Base-by-base conservation (phyloP, 179 eudicot genomes). In the Amaranthus tricolor region DNA sequence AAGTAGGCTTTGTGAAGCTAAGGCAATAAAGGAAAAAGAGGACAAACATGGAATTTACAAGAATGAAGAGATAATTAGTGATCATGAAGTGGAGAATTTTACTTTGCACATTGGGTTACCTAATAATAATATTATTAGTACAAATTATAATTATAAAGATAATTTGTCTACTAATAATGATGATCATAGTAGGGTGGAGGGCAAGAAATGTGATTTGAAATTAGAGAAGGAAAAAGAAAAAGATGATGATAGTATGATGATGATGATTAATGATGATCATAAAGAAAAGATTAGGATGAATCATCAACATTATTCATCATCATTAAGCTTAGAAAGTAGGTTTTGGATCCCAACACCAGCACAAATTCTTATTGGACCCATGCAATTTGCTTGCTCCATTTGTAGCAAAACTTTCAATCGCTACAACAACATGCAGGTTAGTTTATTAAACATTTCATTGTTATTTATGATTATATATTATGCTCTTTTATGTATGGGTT, bases 401-500 rank as follows among this genome's bases (percentile, higher is more conserved):
- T 92, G 97, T 77, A 88, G 74, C 88, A 92, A 92, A 82, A 86
- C 91, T 85, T 92, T 92, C 92, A 92, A 89, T 77, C 85, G 97
- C 69, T 90, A 92, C 92, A 92, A 92, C 71, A 92, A 92, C 86
- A 90, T 92, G 97, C 97, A 89, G 96, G 97, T 92, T 75, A 45
- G 73, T 50, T 66, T 31, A 31, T 31, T 31, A 31, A 2, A 31
- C 3, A 31, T 31, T 31, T 4, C 40, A 31, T 31, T 31, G 40
- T 31, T 31, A 31, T 31, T 31, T 31, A 31, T 31, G 40, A 31
- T 31, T 31, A 31, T 31, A 31, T 31, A 31, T 31, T 31, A 31
- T 31, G 40, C 3, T 2, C 40, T 31, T n/a, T n/a, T 31, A 4
- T 2, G 40, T 31, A 31, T 31, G 40, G 40, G 40, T 31, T 31